Evolutionary conservation across 352 stramenopile species (phyloP).

Genomic region (Halophytophthora batemanensis): DNA sequence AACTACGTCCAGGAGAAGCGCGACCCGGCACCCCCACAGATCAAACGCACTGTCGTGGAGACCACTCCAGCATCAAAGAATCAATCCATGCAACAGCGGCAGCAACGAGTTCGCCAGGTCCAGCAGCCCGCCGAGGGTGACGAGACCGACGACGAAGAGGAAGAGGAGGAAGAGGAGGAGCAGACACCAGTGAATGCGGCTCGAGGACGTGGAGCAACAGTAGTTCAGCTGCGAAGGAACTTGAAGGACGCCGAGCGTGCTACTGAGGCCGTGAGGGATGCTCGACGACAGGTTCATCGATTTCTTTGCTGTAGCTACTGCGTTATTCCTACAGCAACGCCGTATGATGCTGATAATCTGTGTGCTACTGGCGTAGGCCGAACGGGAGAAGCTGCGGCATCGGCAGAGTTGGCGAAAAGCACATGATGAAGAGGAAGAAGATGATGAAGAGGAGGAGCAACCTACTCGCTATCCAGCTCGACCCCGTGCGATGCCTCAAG

Average conservation of each 20-base stretch:
- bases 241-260: slow-evolving; percentile 40
- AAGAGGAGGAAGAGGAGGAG: slow-evolving; percentile 7
- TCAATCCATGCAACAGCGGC: slow-evolving; percentile 11
- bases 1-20: slow-evolving; percentile 57
- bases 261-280: slow-evolving; percentile 31
- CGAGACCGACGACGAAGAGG: slow-evolving; percentile 6
- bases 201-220: slow-evolving; percentile 21
- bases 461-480: background rate
- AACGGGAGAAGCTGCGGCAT: slow-evolving; percentile 13
- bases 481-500: background rate
- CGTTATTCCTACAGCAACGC: background rate
- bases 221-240: slow-evolving; percentile 40
- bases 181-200: slow-evolving; percentile 11
- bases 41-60: slow-evolving; percentile 2
- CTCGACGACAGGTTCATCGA: slow-evolving; percentile 30
- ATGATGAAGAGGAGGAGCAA: slow-evolving; percentile 3
- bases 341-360: background rate
- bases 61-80: slow-evolving; percentile 5
- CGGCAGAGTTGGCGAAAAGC: slow-evolving; percentile 15
- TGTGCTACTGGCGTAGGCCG: slow-evolving; percentile 11
- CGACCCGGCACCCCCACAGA: background rate
- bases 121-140: slow-evolving; percentile 5
- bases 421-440: slow-evolving; percentile 4
- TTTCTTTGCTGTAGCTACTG: too few species aligned
- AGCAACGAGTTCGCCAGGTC: slow-evolving; percentile 14